phyloP scores from a whole-genome alignment of 441 rosid species.

The Mallotus japonicus region DNA sequence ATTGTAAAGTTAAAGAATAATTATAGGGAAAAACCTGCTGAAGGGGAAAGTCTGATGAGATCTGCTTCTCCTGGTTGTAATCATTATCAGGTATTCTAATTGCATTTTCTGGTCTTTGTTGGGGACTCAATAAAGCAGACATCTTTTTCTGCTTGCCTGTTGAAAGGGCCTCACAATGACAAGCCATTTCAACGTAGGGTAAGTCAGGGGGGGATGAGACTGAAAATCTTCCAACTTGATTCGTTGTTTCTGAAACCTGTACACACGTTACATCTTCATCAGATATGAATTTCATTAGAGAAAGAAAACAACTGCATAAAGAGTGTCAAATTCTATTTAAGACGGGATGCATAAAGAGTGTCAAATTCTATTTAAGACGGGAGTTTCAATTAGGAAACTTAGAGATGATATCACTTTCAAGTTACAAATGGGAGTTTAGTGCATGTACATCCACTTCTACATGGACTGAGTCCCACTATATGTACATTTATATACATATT shows the following conservation, averaged over 20 bases:
- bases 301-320: background rate
- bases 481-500: no score
- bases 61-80: slow-evolving; percentile 22
- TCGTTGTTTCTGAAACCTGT: slow-evolving; percentile 67
- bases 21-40: slow-evolving; percentile 22
- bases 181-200: slow-evolving; percentile 80
- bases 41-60: slow-evolving; percentile 17
- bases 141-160: slow-evolving; percentile 80
- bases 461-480: no score
- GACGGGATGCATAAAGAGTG: background rate
- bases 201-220: slow-evolving; percentile 57
- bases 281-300: background rate
- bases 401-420: background rate
- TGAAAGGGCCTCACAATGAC: slow-evolving; percentile 81
- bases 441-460: background rate
- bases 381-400: background rate
- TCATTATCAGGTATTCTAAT: slow-evolving; percentile 19
- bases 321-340: background rate
- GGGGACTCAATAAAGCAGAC: slow-evolving; percentile 51
- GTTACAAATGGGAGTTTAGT: background rate
- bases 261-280: slow-evolving; percentile 3
- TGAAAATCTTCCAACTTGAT: slow-evolving; percentile 70
- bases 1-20: slow-evolving; percentile 2
- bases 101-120: slow-evolving; percentile 40
- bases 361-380: background rate